A percentile compares a stretch with the other conserved stretches of the same genome.
phyloP scores from a whole-genome alignment of 2,329 filamentous ascomycete species.

The Xylariaceae sp. region DNA sequence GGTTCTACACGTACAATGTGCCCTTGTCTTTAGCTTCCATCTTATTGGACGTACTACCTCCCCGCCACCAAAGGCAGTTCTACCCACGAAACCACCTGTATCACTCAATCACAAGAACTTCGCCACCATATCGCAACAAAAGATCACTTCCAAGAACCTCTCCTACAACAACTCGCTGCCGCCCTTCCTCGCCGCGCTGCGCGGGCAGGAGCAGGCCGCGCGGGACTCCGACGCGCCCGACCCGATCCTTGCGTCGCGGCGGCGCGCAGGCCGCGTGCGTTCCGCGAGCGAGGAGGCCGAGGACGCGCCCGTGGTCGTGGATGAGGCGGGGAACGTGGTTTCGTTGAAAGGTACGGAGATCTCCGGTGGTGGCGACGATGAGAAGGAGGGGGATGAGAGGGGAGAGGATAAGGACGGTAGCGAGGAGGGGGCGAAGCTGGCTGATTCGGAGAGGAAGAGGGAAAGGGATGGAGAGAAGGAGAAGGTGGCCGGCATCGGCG shows the following conservation, averaged over 20 bases:
- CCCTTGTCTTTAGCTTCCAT: too few relatives aligned
- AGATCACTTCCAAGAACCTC: conserved; percentile 72
- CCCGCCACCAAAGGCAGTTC: too few relatives aligned
- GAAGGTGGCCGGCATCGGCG: conserved; percentile 41
- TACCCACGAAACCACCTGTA: too few relatives aligned
- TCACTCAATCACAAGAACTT: too few relatives aligned
- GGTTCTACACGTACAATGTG: too few relatives aligned
- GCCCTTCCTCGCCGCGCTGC: conserved; percentile 62
- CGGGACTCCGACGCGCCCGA: conserved; percentile 52
- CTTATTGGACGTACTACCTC: too few relatives aligned
- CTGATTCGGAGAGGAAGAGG: conserved; percentile 16
- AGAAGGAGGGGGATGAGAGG: too few relatives aligned
- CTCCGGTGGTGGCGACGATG: conserved; percentile 39
- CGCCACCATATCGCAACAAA: conserved; percentile 49
- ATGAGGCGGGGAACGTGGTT: conserved; percentile 71
- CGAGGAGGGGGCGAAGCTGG: conserved; percentile 6
- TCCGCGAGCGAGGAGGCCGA: conserved; percentile 72
- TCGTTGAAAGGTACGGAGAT: conserved; percentile 42
- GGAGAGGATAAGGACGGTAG: conserved; percentile 32
- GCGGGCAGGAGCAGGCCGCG: conserved; percentile 54
- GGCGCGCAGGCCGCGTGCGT: conserved; percentile 52
- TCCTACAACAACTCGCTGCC: conserved; percentile 64
- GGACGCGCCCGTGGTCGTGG: conserved; percentile 74
- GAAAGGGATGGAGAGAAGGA: conserved; percentile 7
- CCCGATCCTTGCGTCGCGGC: conserved; percentile 52